Base-by-base conservation (phyloP, 371 early-diverging fungal genomes). In the Lichtheimia ornata region DNA sequence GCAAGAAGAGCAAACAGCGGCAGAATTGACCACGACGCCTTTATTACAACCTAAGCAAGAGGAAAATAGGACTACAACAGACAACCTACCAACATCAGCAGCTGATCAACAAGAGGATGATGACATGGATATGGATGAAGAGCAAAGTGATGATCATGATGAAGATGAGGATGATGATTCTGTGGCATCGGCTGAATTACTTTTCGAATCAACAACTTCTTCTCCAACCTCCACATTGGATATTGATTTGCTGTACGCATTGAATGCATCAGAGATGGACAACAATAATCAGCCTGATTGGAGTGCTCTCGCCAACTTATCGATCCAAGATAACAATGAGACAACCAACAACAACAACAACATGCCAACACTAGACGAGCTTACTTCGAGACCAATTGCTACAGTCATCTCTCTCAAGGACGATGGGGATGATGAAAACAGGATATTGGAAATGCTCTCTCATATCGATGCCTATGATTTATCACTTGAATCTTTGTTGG, bases 261-360 rank as follows among this genome's bases (percentile, higher is more conserved):
- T 56, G 22, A 43, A 42, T 43, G 56, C 56, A 5, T 44, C 45
- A 13, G 57, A 56, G n/a, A 42, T 25, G 18, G 57, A 56, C 3
- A 14, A 42, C 22, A 44, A 25, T 20, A 15, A n/a, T 17, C 43
- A 22, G 13, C 25, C 30, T 7, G 43, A 56, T 43, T 56, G 56
- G 56, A 42, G 6, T 12, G 40, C 27, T 18, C 43, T 56, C 12
- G 40, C 25, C 4, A 18, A n/a, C 9, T 47, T 47, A 47, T 22
- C 47, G 3, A 35, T 35, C 11, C 35, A 35, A 35, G 35, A 35
- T 35, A 11, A 35, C 9, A 9, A 1, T 0, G 35, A 35, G 2
- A 35, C 35, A 6, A 35, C 35, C 6, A 11, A 1, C 35, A 35
- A 35, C 35, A 11, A 11, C 5, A 28, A 28, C 7, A 28, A 7